Percentiles rank a stretch among this genome's conserved stretches.
Evolutionary conservation across 805 yeast genomes (phyloP).

Genomic region (Cyberlindnera mississippiensis): DNA sequence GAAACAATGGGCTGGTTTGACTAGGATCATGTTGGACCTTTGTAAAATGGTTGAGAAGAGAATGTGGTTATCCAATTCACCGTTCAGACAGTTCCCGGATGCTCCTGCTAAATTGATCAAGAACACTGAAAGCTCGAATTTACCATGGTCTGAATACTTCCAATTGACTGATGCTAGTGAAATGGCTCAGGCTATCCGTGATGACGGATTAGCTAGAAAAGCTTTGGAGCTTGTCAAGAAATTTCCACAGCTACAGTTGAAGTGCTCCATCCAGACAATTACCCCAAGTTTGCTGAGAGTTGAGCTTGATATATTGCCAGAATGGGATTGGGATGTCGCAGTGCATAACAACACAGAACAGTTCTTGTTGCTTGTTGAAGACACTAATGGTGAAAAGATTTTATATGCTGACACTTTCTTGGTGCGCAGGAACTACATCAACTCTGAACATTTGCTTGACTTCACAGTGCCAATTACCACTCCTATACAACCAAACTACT

Average conservation of each 20-base stretch:
- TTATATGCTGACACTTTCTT: slow-evolving; percentile 54
- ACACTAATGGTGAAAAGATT: slow-evolving; percentile 74
- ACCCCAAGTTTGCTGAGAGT: slow-evolving; percentile 64
- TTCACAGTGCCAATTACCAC: slow-evolving; percentile 59
- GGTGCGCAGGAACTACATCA: slow-evolving; percentile 46
- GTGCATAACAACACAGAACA: slow-evolving; percentile 64
- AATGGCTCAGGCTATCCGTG: slow-evolving; percentile 75
- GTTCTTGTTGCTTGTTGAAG: slow-evolving; percentile 74
- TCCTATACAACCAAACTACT: slow-evolving; percentile 65
- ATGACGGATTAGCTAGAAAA: slow-evolving; percentile 58
- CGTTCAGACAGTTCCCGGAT: slow-evolving; percentile 76
- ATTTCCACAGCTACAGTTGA: slow-evolving; percentile 66
- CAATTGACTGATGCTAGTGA: slow-evolving; percentile 63
- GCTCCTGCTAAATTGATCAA: slow-evolving; percentile 69
- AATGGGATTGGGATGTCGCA: slow-evolving; percentile 71
- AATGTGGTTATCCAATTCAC: slow-evolving; percentile 82
- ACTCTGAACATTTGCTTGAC: slow-evolving; percentile 53
- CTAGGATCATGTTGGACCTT: slow-evolving; percentile 54
- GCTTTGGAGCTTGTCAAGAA: slow-evolving; percentile 58
- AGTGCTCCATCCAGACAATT: slow-evolving; percentile 69
- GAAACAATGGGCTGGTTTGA: slow-evolving; percentile 66
- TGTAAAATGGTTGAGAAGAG: slow-evolving; percentile 79
- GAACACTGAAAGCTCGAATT: slow-evolving; percentile 71
- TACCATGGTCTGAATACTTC: slow-evolving; percentile 82
- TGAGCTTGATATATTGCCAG: slow-evolving; percentile 62